These are phyloP conservation scores for Glycine tomentella DNA, from an alignment of 306 rosid genomes.

Conservation along the genomic window DNA sequence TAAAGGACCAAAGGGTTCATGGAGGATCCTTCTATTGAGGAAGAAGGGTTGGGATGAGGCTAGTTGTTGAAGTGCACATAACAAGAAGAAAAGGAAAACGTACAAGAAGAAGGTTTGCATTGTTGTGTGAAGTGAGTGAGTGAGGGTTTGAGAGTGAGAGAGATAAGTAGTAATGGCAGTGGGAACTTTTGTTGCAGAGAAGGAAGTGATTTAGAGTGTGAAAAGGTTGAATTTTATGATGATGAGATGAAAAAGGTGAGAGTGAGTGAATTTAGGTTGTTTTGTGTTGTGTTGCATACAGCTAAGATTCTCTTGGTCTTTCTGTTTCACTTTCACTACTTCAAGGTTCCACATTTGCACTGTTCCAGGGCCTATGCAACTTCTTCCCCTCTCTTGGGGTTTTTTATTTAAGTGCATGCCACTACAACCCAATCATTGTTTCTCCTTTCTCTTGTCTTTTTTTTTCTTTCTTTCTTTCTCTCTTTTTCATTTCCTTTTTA, in stretches of 20 bases:
- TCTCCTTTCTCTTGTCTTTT: conserved; percentile 29
- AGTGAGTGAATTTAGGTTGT: conserved; percentile 36
- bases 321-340: conserved; percentile 16
- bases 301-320: conserved; percentile 77
- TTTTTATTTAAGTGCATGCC: background rate
- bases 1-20: conserved; percentile 66
- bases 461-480: background rate
- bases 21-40: conserved; percentile 63
- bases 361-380: background rate
- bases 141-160: background rate
- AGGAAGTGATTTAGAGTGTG: background rate
- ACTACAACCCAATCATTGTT: conserved; percentile 41
- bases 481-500: background rate
- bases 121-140: conserved; percentile 35
- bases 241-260: conserved; percentile 1
- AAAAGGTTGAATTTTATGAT: conserved; percentile 48
- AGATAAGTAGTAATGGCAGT: background rate
- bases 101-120: conserved; percentile 54
- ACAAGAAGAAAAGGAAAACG: conserved; percentile 4
- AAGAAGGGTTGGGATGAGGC: conserved; percentile 28
- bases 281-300: conserved; percentile 56
- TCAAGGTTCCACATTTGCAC: background rate
- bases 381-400: background rate
- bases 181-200: background rate
- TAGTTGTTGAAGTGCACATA: conserved; percentile 10